Percentiles rank a stretch among this genome's conserved stretches.
phyloP scores from a whole-genome alignment of 306 rosid genomes.

The Dalbergia oliveri region DNA sequence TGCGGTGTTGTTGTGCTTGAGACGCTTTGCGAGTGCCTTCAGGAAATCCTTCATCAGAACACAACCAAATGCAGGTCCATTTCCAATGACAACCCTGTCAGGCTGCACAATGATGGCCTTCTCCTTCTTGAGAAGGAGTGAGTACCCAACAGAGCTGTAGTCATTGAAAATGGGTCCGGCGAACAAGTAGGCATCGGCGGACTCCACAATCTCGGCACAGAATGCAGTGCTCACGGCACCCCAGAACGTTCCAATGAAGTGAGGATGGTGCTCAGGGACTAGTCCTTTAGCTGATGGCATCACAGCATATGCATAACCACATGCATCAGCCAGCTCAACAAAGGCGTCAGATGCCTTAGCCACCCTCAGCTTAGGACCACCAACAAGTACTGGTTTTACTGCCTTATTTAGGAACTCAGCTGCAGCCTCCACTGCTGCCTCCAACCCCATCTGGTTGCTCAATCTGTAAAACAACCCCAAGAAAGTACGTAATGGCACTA shows the following conservation, averaged over 20 bases:
- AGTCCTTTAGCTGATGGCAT: conserved; percentile 77
- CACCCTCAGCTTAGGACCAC: conserved; percentile 74
- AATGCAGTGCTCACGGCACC: conserved; percentile 74
- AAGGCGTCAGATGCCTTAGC: conserved; percentile 60
- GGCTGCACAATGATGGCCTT: conserved; percentile 70
- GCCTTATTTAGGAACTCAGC: conserved; percentile 71
- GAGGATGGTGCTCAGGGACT: conserved; percentile 64
- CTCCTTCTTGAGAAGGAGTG: conserved; percentile 72
- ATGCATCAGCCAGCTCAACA: conserved; percentile 63
- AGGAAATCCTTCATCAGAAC: conserved; percentile 72
- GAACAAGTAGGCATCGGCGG: conserved; percentile 70
- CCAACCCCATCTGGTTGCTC: conserved; percentile 64
- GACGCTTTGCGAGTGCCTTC: conserved; percentile 51
- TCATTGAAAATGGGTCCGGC: conserved; percentile 77
- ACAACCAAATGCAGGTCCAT: conserved; percentile 72
- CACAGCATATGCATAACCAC: conserved; percentile 61
- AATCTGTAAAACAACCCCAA: conserved; percentile 42
- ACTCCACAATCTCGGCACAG: conserved; percentile 72
- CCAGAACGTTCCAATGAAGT: conserved; percentile 76
- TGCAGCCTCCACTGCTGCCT: conserved; percentile 74
- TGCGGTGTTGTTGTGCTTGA: conserved; percentile 54
- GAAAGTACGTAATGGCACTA: not conserved
- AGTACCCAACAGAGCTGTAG: conserved; percentile 76
- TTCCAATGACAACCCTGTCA: conserved; percentile 59
- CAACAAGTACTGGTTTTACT: conserved; percentile 74